A percentile compares a stretch with the other conserved stretches of the same genome.
phyloP scores from a whole-genome alignment of 2,329 filamentous ascomycete genomes.

The Pyrenophora teres region DNA sequence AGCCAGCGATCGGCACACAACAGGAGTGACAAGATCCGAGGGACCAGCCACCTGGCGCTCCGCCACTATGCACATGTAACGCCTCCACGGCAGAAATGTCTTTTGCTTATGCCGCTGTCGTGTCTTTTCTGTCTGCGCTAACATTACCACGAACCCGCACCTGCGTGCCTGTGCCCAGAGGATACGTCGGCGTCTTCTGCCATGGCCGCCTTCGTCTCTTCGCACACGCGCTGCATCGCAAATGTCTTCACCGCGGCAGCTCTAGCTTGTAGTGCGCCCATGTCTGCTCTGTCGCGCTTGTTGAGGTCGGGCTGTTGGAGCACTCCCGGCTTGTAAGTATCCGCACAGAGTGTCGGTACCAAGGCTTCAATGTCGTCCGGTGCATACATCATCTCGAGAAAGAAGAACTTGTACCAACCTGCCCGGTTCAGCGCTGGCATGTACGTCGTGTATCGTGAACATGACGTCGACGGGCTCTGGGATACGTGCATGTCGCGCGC shows the following conservation, averaged over 20 bases:
- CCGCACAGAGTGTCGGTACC: conserved; percentile 33
- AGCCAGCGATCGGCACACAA: neutral
- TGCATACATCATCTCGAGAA: conserved; percentile 37
- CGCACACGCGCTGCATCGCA: conserved; percentile 35
- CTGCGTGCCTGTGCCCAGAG: conserved; percentile 3
- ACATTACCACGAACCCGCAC: neutral
- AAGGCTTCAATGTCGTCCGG: conserved; percentile 36
- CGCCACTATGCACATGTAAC: neutral
- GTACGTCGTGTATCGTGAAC: conserved; percentile 26
- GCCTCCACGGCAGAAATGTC: conserved; percentile 1
- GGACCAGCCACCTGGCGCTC: neutral
- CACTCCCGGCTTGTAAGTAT: conserved; percentile 38
- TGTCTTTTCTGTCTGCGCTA: conserved; percentile 1
- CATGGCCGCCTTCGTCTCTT: conserved; percentile 37
- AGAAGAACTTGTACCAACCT: conserved; percentile 46
- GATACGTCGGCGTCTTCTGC: conserved; percentile 16
- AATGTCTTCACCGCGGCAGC: conserved; percentile 30
- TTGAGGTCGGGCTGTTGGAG: conserved; percentile 41
- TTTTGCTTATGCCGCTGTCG: neutral
- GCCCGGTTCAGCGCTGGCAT: conserved; percentile 44
- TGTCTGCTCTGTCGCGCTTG: conserved; percentile 34
- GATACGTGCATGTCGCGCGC: conserved; percentile 29
- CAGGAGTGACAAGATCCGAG: conserved; percentile 1
- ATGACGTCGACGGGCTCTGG: conserved; percentile 12
- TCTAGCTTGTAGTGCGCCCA: conserved; percentile 29